Conservation (phyloP, 1,139 yeast species). For the Blastobotrys aristatus region DNA sequence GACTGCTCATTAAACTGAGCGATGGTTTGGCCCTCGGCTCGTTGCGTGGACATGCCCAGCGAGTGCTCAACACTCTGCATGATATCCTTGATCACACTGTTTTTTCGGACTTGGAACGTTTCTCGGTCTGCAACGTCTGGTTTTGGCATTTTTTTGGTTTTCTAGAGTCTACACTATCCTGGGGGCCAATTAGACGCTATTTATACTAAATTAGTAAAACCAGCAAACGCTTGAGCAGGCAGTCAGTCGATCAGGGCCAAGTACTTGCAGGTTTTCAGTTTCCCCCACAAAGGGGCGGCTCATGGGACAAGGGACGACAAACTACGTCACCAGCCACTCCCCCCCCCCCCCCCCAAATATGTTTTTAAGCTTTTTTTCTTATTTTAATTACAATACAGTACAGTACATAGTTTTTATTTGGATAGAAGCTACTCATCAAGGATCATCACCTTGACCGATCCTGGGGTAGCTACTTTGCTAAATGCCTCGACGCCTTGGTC, state of each 20-base stretch:
- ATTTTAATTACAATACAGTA: too few species aligned
- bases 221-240: too few species aligned
- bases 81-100: background rate
- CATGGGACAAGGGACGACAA: too few species aligned
- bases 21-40: background rate
- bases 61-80: background rate
- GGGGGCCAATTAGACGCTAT: too few species aligned
- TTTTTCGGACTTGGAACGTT: conserved; percentile 3
- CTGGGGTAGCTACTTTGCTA: conserved; percentile 53
- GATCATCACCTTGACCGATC: conserved; percentile 59
- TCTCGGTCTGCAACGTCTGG: background rate
- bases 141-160: background rate
- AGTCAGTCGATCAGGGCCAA: too few species aligned
- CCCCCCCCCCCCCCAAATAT: too few species aligned
- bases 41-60: background rate
- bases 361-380: too few species aligned
- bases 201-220: too few species aligned
- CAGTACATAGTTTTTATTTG: background rate
- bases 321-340: too few species aligned
- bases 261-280: too few species aligned
- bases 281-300: too few species aligned
- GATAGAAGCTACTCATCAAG: conserved; percentile 37
- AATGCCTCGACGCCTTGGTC: conserved; percentile 78
- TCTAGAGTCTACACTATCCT: too few species aligned
- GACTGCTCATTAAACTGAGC: background rate